Conservation (phyloP, 2,329 filamentous ascomycete species). For the Tolypocladium sp. region DNA sequence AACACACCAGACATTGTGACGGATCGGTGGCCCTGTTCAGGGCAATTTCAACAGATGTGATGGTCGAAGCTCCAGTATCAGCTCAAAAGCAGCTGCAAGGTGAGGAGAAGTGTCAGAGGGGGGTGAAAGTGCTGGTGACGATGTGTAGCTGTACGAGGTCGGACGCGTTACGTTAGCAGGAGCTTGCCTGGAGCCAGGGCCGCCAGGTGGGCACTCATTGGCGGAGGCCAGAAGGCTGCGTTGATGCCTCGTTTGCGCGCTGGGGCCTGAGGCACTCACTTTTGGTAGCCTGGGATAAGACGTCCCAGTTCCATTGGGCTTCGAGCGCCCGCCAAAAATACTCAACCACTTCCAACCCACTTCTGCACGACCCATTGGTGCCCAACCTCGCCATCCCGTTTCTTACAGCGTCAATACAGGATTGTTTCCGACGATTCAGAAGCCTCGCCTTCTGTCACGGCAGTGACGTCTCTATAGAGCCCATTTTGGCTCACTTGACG, state of each 20-base stretch:
- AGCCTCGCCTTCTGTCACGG: background rate
- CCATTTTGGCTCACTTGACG: background rate
- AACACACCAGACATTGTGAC: constrained; percentile 44
- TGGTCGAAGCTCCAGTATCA: constrained; percentile 1
- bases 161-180: constrained; percentile 38
- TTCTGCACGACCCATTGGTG: background rate
- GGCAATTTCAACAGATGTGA: background rate
- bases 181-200: constrained; percentile 36
- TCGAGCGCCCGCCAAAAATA: background rate
- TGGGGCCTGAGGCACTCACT: constrained; percentile 23
- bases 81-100: background rate
- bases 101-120: constrained; percentile 4
- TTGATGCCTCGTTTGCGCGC: constrained; percentile 16
- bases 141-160: constrained; percentile 12
- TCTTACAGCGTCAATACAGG: background rate
- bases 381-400: background rate
- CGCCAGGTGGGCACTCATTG: constrained; percentile 19
- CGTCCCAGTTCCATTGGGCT: too few species aligned
- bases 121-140: constrained; percentile 3
- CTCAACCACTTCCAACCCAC: background rate
- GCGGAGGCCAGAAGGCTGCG: constrained; percentile 20
- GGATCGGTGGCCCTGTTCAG: constrained; percentile 11
- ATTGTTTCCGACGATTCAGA: background rate
- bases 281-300: too few species aligned
- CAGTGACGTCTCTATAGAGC: background rate